Conservation (phyloP, 1,139 yeast genomes). For the Pichia sp. region DNA sequence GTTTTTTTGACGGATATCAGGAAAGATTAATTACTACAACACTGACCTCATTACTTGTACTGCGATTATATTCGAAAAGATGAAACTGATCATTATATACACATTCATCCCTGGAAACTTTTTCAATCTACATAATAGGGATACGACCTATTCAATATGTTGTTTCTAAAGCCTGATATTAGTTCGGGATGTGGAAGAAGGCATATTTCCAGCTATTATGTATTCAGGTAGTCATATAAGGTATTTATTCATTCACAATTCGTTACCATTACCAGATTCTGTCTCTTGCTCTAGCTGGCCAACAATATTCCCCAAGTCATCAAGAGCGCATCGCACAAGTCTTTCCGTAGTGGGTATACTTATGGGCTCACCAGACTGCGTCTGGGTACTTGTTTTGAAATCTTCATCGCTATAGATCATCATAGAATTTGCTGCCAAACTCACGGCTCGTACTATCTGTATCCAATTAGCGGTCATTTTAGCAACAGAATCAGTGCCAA, state of each 20-base stretch:
- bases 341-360: constrained; percentile 53
- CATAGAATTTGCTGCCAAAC: constrained; percentile 59
- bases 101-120: too few species aligned
- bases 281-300: constrained; percentile 2
- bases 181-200: too few species aligned
- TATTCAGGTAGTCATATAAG: not conserved
- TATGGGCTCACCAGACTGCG: too few species aligned
- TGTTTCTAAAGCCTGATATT: too few species aligned
- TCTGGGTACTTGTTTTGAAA: constrained; percentile 36
- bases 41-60: too few species aligned
- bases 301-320: constrained; percentile 10
- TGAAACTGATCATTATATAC: too few species aligned
- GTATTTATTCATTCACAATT: not conserved
- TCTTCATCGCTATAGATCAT: constrained; percentile 36
- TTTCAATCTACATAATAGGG: too few species aligned
- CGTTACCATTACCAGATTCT: not conserved
- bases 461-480: constrained; percentile 63
- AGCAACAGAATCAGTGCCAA: constrained; percentile 32
- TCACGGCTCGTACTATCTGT: constrained; percentile 55
- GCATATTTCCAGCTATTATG: too few species aligned
- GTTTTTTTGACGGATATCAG: too few species aligned
- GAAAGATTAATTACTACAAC: too few species aligned
- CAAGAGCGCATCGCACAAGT: constrained; percentile 48
- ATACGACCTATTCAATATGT: too few species aligned
- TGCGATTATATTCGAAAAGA: too few species aligned